Evolutionary conservation across 73 alveolate genomes (phyloP).

Genomic region (Breviolum minutum): DNA sequence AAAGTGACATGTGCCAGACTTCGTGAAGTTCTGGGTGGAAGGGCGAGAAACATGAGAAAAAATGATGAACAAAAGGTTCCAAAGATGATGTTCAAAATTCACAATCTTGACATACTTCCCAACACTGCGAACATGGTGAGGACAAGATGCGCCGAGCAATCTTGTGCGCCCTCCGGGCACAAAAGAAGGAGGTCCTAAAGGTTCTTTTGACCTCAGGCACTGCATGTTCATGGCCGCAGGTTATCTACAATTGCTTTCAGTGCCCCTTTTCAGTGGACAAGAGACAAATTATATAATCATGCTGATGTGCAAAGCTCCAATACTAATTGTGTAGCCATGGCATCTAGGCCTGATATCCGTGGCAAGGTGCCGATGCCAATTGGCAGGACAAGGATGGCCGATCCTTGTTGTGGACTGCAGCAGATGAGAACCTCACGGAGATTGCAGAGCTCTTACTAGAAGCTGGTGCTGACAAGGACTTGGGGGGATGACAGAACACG

Average conservation of each 20-base stretch:
- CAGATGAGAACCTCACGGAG: not conserved
- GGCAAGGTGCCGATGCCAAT: not conserved
- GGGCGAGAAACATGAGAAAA: no score
- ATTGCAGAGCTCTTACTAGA: not conserved
- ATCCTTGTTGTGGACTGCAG: not conserved
- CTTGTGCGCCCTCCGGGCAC: not conserved
- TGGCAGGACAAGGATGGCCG: not conserved
- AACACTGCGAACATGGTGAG: not conserved
- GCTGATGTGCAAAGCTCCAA: no score
- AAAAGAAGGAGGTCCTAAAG: not conserved
- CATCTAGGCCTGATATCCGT: no score
- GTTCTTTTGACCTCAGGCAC: not conserved
- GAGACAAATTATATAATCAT: no score
- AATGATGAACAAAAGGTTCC: no score
- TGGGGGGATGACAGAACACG: not conserved
- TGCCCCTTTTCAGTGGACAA: no score
- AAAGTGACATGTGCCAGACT: no score
- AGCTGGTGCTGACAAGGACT: slow-evolving; percentile 5
- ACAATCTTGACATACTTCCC: no score
- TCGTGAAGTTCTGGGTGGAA: no score
- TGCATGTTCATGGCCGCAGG: not conserved
- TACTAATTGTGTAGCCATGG: no score
- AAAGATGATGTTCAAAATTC: no score
- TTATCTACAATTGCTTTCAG: no score
- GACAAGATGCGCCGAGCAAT: not conserved